phyloP scores from a whole-genome alignment of 352 stramenopile genomes.

The Detonula confervacea region DNA sequence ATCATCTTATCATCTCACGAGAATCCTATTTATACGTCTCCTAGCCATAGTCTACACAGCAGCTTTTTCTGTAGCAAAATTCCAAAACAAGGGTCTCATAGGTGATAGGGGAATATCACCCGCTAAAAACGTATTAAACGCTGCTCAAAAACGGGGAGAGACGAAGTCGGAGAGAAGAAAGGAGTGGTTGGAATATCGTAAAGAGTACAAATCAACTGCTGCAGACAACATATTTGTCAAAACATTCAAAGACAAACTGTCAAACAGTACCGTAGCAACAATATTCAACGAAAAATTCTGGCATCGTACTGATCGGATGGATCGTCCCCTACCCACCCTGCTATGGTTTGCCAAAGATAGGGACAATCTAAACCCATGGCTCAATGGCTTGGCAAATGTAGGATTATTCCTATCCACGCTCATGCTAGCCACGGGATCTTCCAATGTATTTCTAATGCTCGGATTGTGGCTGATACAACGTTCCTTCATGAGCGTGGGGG shows the following conservation, averaged over 20 bases:
- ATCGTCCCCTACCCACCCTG: slow-evolving; percentile 55
- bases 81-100: slow-evolving; percentile 71
- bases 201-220: slow-evolving; percentile 18
- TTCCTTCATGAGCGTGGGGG: slow-evolving; percentile 66
- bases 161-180: slow-evolving; percentile 32
- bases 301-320: slow-evolving; percentile 56
- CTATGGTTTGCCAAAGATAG: slow-evolving; percentile 61
- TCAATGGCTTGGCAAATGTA: slow-evolving; percentile 59
- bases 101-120: slow-evolving; percentile 69
- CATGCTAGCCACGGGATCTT: slow-evolving; percentile 53
- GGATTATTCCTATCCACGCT: slow-evolving; percentile 55
- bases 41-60: slow-evolving; percentile 66
- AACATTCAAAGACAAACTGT: slow-evolving; percentile 19
- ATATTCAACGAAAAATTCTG: slow-evolving; percentile 56
- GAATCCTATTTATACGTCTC: slow-evolving; percentile 67
- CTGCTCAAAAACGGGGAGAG: slow-evolving; percentile 38
- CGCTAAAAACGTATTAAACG: slow-evolving; percentile 53
- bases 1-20: slow-evolving; percentile 43
- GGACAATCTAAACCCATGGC: slow-evolving; percentile 65
- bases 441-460: slow-evolving; percentile 68
- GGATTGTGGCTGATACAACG: slow-evolving; percentile 65
- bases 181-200: slow-evolving; percentile 39
- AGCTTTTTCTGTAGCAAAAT: slow-evolving; percentile 63
- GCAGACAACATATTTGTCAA: slow-evolving; percentile 1
- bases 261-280: slow-evolving; percentile 15